Evolutionary conservation across 2,329 filamentous ascomycete genomes (phyloP), one percentile per base, ranked within the genome.

Genomic region (Fusarium sp.): DNA sequence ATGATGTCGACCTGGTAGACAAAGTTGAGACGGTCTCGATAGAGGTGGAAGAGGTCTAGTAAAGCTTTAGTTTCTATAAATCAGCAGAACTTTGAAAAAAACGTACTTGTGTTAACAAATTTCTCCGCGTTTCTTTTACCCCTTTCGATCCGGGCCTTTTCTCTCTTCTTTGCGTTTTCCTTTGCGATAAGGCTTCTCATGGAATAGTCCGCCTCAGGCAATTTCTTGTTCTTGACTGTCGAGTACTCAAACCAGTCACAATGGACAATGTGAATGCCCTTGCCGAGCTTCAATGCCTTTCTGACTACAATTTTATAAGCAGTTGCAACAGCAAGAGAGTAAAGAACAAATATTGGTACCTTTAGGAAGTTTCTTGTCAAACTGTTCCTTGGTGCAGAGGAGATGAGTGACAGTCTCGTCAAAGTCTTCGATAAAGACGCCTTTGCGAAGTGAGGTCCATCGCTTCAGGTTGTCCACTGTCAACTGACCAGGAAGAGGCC

Each of bases 321-420:
- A 55, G 33, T 12, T 25, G 25, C 11, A 12, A 5, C n/a, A 3
- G 18, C 4, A 29, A n/a, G 22, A 41, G 18, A 13, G 14, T 5
- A 13, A n/a, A 5, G 41, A 22, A 15, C 12, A 46, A 54, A 5
- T 6, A 10, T 27, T 69, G 63, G 33, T 77, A 84, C 85, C 80
- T 65, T 80, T 79, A 2, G 84, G 76, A 11, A 78, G 76, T 35
- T 70, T 80, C 25, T 84, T 80, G 68, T 87, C 86, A 80, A 89
- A 94, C 20, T 91, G 87, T 38, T 89, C 85, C 54, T 87, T 83
- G 0, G 89, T 89, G 59, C 90, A 88, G 27, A 97, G 85, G 0
- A 97, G 82, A 80, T 97, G 94, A 0, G 94, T 97, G 14, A 92
- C 88, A 0, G 83, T 75, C 0, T 84, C 78, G 31, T 84, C 84